Conservation (phyloP, 2,329 filamentous ascomycete species). For the Claviceps purpurea region DNA sequence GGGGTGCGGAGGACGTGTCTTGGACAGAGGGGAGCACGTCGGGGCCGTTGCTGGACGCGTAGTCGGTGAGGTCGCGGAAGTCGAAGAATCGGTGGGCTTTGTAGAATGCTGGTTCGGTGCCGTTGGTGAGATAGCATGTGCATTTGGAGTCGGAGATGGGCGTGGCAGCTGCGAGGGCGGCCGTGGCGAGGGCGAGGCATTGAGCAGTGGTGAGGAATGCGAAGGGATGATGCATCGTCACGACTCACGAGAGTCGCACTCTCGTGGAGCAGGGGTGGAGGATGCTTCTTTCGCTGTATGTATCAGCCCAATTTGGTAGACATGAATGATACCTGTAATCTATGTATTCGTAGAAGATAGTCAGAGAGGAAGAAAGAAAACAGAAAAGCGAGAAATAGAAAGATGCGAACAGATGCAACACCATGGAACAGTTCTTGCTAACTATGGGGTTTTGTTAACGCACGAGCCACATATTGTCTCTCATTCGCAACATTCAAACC, state of each 20-base stretch:
- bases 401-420: background rate
- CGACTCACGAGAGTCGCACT: background rate
- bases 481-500: background rate
- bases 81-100: slow-evolving; percentile 35
- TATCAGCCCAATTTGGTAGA: no score
- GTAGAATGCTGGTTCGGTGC: slow-evolving; percentile 28
- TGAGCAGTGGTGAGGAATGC: background rate
- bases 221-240: background rate
- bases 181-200: background rate
- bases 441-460: background rate
- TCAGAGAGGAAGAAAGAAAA: background rate
- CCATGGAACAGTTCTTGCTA: background rate
- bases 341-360: no score
- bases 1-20: slow-evolving; percentile 13
- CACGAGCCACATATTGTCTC: background rate
- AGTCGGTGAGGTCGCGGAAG: slow-evolving; percentile 28
- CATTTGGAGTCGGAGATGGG: slow-evolving; percentile 22
- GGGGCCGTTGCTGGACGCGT: slow-evolving; percentile 21
- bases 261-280: background rate
- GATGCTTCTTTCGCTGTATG: no score
- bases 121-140: slow-evolving; percentile 35
- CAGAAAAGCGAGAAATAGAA: background rate
- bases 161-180: slow-evolving; percentile 6
- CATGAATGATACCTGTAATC: background rate
- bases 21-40: slow-evolving; percentile 16